These are phyloP conservation scores for Aspergillus asperescens DNA, from an alignment of 495 filamentous ascomycete genomes.

Conservation along the genomic window DNA sequence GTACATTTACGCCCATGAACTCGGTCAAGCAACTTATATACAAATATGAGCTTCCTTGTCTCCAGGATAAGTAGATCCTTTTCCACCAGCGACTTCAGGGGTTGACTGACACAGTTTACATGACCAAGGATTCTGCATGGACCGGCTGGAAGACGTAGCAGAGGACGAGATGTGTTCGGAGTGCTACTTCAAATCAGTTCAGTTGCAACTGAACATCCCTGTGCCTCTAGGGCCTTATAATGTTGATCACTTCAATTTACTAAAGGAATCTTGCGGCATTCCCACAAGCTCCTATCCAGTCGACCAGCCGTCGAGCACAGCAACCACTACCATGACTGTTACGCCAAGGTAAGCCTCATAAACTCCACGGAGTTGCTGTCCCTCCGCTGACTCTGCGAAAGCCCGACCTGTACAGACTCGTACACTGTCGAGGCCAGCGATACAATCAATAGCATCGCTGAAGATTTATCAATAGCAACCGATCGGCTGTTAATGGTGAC, in stretches of 20 bases:
- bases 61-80: neutral
- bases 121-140: neutral
- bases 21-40: neutral
- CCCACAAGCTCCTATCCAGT: constrained; percentile 2
- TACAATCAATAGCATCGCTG: neutral
- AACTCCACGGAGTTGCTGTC: neutral
- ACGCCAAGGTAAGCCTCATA: neutral
- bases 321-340: neutral
- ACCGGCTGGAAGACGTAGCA: neutral
- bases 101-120: neutral
- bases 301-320: no score
- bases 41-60: constrained; percentile 1
- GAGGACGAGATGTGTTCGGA: constrained; percentile 1
- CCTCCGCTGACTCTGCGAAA: neutral
- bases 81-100: neutral
- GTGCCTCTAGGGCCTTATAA: neutral
- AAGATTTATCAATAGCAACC: neutral
- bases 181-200: constrained; percentile 4
- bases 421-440: neutral
- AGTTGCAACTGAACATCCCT: neutral
- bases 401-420: neutral
- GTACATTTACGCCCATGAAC: neutral
- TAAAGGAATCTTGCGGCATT: constrained; percentile 1
- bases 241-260: neutral
- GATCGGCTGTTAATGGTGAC: neutral